Evolutionary conservation across 2,329 filamentous ascomycete genomes (phyloP), one percentile per base, ranked within the genome.

Genomic region (Talaromyces rugulosus): DNA sequence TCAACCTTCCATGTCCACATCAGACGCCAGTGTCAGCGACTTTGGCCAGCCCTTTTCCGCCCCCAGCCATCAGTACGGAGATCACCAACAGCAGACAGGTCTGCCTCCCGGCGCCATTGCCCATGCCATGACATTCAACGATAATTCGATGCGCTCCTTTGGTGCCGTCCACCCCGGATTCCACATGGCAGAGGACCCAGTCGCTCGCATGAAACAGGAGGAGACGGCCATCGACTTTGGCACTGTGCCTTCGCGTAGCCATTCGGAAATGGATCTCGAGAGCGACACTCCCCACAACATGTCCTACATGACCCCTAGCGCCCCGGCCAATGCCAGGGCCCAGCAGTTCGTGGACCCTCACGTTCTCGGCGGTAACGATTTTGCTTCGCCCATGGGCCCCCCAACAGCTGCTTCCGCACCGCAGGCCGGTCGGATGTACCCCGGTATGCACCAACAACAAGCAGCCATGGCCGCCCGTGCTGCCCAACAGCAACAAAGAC

Each of bases 81-180:
- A 91, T 72, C 96, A 97, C 81, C 91, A 92, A 80, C 95, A 99
- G 75, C 93, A 97, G 81, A 97, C 95, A 3, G 92, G 93, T 66
- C 87, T 97, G 33, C 91, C 95, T 0, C 89, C 91, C 1, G 92
- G 92, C 65, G 93, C 92, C 58, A 81, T 95, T 65, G 87, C 89
- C 50, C 90, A 86, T 76, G 90, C 93, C 12, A 85, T 95, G 72
- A 89, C 90, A 40, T 85, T 95, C 69, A 92, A 90, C 75, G 83
- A 89, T 71, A 78, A 77, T 66, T 83, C 67, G 54, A 71, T 72
- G 5, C 74, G 79, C 67, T 69, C 72, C 36, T 77, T 75, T 64
- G 71, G 70, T 57, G 71, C 70, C 34, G 69, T 70, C 33, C 74
- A 70, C 60, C 72, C 72, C 42, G 74, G 72, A 8, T 77, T 75